Evolutionary conservation across 768 basidiomycete genomes (phyloP).

Genomic region (Lanmaoa rubissima): DNA sequence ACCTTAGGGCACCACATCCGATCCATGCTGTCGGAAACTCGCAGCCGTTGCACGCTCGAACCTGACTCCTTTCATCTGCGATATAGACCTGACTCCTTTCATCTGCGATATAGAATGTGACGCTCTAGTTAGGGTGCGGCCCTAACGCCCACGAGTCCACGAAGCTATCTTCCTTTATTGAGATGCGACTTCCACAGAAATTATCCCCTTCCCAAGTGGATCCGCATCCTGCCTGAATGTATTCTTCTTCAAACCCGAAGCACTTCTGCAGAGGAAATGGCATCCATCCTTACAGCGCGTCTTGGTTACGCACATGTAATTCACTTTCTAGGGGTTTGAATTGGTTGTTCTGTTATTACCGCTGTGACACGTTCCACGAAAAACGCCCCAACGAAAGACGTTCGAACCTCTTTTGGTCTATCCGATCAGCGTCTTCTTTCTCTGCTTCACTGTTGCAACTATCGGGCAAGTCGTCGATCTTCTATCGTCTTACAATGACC

Average conservation of each 20-base stretch:
- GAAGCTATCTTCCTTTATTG: slow-evolving; percentile 5
- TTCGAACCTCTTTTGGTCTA: background rate
- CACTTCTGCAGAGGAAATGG: slow-evolving; percentile 5
- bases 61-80: slow-evolving; percentile 18
- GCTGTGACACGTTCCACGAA: slow-evolving; percentile 11
- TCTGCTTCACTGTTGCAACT: background rate
- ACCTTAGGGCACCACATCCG: background rate
- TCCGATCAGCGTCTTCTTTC: slow-evolving; percentile 5
- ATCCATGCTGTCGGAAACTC: slow-evolving; percentile 12
- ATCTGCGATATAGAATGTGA: slow-evolving; percentile 12
- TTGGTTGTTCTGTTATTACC: slow-evolving; percentile 16
- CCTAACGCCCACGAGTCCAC: background rate
- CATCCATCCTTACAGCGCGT: slow-evolving; percentile 4
- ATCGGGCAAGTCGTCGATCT: slow-evolving; percentile 5
- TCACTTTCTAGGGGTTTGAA: background rate
- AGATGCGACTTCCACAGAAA: slow-evolving; percentile 1
- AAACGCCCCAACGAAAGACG: background rate
- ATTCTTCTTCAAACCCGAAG: slow-evolving; percentile 7
- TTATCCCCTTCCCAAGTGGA: slow-evolving; percentile 22
- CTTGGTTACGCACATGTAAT: slow-evolving; percentile 7
- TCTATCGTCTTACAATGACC: background rate
- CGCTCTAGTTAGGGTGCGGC: background rate
- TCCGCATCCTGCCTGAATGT: slow-evolving; percentile 12
- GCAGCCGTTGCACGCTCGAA: slow-evolving; percentile 15
- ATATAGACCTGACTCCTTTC: slow-evolving; percentile 17